Conservation (phyloP, 805 yeast species). For the Metschnikowia bowlesiae region DNA sequence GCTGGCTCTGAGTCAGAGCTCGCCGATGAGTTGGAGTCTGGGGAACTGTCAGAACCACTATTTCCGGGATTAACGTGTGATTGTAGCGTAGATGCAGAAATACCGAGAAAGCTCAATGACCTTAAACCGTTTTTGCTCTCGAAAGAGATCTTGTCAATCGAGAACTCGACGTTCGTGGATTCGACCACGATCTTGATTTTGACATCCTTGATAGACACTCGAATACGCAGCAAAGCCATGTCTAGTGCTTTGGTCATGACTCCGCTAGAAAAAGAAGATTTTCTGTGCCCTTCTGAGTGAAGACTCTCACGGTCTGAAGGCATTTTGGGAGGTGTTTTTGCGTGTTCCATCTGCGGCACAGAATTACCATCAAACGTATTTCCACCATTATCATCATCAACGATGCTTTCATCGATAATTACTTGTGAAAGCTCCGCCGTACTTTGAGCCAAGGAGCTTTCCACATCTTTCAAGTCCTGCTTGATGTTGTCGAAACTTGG, state of each 20-base stretch:
- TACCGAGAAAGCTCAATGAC: slow-evolving; percentile 34
- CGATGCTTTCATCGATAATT: slow-evolving; percentile 32
- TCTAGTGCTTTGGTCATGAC: slow-evolving; percentile 65
- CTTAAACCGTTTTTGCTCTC: slow-evolving; percentile 46
- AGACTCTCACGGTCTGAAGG: not conserved
- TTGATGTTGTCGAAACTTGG: slow-evolving; percentile 29
- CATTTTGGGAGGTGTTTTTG: not conserved
- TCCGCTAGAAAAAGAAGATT: slow-evolving; percentile 38
- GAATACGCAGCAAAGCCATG: slow-evolving; percentile 58
- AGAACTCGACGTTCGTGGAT: slow-evolving; percentile 29
- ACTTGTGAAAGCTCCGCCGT: slow-evolving; percentile 70
- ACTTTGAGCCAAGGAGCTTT: slow-evolving; percentile 62
- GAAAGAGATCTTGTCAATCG: slow-evolving; percentile 29
- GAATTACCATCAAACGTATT: not conserved
- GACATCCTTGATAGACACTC: slow-evolving; percentile 45
- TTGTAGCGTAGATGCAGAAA: slow-evolving; percentile 17
- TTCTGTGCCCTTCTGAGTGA: not conserved
- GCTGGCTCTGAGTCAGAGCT: slow-evolving; percentile 1
- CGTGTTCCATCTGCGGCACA: not conserved
- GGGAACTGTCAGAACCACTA: not conserved
- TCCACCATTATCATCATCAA: not conserved
- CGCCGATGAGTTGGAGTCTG: not conserved
- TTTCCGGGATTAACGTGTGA: slow-evolving; percentile 29
- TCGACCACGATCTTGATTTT: slow-evolving; percentile 49
- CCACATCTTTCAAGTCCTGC: slow-evolving; percentile 28